These are phyloP conservation scores for Heritiera littoralis DNA, from an alignment of 345 rosid species.

Conservation along the genomic window DNA sequence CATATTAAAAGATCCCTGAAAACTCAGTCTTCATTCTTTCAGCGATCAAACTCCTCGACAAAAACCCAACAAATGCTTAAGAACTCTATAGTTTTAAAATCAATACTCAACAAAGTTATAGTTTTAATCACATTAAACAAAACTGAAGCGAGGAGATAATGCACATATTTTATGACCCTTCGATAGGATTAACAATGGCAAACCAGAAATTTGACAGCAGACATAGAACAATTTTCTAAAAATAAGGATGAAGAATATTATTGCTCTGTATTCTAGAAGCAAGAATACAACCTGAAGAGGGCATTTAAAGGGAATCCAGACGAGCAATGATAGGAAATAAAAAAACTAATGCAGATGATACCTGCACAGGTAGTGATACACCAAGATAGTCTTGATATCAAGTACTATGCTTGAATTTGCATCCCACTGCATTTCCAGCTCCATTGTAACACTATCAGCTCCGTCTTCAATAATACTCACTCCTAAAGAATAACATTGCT, in stretches of 20 bases:
- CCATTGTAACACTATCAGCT: slow-evolving; percentile 63
- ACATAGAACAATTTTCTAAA: background rate
- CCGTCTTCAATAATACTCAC: slow-evolving; percentile 75
- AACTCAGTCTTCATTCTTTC: background rate
- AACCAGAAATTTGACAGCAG: slow-evolving; percentile 11
- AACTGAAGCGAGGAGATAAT: background rate
- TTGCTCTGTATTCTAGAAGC: background rate
- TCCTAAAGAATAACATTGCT: slow-evolving; percentile 40
- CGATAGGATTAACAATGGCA: background rate
- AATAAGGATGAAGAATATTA: background rate
- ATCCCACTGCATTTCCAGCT: slow-evolving; percentile 97
- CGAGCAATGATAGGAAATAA: background rate
- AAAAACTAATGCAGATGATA: slow-evolving; percentile 16
- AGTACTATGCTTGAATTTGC: slow-evolving; percentile 84
- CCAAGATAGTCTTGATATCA: slow-evolving; percentile 86
- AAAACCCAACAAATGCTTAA: background rate
- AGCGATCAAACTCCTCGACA: background rate
- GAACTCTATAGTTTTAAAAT: background rate
- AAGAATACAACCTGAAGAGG: background rate
- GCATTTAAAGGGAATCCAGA: background rate
- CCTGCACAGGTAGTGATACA: slow-evolving; percentile 85
- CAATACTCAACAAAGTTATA: background rate
- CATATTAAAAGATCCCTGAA: background rate
- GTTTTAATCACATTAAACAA: background rate
- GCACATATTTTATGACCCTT: background rate